These are phyloP conservation scores for Chalciporus piperatus DNA, from an alignment of 768 basidiomycete genomes.

Conservation along the genomic window DNA sequence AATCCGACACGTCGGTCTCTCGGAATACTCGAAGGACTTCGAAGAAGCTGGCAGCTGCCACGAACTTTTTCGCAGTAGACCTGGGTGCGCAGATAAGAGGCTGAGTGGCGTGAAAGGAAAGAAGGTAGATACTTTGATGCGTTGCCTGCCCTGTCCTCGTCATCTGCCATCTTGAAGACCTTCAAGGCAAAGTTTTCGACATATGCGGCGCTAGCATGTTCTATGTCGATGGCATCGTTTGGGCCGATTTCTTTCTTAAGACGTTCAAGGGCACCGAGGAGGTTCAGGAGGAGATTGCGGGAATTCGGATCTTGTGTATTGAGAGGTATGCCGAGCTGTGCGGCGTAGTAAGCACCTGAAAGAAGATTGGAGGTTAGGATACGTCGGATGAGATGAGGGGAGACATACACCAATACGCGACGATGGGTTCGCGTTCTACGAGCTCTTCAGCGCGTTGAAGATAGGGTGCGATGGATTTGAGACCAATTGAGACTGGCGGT, in stretches of 20 bases:
- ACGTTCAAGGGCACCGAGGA: slow-evolving; percentile 76
- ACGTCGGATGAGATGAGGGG: background rate
- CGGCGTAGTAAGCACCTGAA: slow-evolving; percentile 86
- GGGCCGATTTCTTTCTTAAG: slow-evolving; percentile 74
- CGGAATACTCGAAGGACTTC: slow-evolving; percentile 83
- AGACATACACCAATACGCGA: slow-evolving; percentile 93
- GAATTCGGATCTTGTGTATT: slow-evolving; percentile 64
- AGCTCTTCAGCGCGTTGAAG: slow-evolving; percentile 91
- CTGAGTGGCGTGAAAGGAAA: background rate
- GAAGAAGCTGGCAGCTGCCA: slow-evolving; percentile 92
- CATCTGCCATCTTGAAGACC: slow-evolving; percentile 87
- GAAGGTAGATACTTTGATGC: slow-evolving; percentile 61
- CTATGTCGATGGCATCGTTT: slow-evolving; percentile 80
- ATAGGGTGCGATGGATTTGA: slow-evolving; percentile 73
- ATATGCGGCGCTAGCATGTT: slow-evolving; percentile 80
- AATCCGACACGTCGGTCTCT: slow-evolving; percentile 52
- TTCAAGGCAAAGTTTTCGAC: slow-evolving; percentile 93
- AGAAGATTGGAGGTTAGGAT: background rate
- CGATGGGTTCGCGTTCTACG: slow-evolving; percentile 73
- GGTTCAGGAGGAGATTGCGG: slow-evolving; percentile 63
- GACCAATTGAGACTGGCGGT: slow-evolving; percentile 55
- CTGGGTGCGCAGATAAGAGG: slow-evolving; percentile 37
- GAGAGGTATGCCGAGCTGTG: slow-evolving; percentile 78
- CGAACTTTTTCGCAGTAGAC: slow-evolving; percentile 89
- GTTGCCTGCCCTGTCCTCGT: slow-evolving; percentile 79